Evolutionary conservation across 306 rosid genomes (phyloP).

Genomic region (Pyrus pyrifolia): DNA sequence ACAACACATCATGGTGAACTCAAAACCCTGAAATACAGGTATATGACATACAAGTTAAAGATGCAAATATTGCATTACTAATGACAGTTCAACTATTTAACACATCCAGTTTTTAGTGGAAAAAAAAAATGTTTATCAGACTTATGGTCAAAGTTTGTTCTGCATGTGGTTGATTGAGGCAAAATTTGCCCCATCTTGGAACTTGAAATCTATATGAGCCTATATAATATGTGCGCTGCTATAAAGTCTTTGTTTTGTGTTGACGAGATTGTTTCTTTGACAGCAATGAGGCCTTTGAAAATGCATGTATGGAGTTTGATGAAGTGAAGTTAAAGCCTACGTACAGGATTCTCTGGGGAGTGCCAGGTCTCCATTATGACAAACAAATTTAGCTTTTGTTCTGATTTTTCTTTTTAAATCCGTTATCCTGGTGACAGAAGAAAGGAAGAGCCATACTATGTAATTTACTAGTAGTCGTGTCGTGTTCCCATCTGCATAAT

Average conservation of each 20-base stretch:
- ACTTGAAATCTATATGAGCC: not conserved
- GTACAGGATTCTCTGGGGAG: constrained; percentile 89
- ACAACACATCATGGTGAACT: constrained; percentile 98
- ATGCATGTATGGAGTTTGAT: constrained; percentile 95
- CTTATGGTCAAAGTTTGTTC: not conserved
- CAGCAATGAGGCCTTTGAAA: constrained; percentile 83
- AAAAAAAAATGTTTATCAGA: not conserved
- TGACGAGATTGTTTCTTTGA: constrained; percentile 22
- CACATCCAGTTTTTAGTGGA: not conserved
- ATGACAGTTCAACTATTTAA: constrained; percentile 1
- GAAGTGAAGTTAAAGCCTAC: constrained; percentile 94
- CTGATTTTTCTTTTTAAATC: not conserved
- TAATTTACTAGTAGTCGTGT: not conserved
- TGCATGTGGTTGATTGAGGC: not conserved
- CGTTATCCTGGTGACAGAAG: not conserved
- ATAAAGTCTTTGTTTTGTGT: constrained; percentile 17
- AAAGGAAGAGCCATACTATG: not conserved
- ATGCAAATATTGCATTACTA: not conserved
- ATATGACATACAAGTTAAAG: constrained; percentile 14
- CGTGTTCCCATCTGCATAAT: not conserved
- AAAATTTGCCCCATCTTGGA: not conserved
- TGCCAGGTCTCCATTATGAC: constrained; percentile 58
- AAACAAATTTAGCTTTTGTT: constrained; percentile 3
- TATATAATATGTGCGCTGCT: not conserved
- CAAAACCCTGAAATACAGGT: constrained; percentile 97